A percentile compares a stretch with the other conserved stretches of the same genome.
phyloP scores from a whole-genome alignment of 116 monocot species.

The Trichopus zeylanicus region DNA sequence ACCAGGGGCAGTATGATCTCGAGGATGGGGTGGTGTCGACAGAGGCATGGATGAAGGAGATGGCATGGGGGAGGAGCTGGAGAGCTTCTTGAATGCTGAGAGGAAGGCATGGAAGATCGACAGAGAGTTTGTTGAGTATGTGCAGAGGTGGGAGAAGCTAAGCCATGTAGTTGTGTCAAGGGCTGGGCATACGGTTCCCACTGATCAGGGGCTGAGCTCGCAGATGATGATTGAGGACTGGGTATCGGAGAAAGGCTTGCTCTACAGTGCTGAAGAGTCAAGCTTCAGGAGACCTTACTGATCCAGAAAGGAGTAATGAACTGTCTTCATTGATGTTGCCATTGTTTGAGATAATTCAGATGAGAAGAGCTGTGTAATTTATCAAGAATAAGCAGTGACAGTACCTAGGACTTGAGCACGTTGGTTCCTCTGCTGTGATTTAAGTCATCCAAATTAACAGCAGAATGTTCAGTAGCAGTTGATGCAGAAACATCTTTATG shows the following conservation, averaged over 20 bases:
- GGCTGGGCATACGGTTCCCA: constrained; percentile 66
- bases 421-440: too few species aligned
- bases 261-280: too few species aligned
- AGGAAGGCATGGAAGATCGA: constrained; percentile 39
- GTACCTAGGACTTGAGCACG: too few species aligned
- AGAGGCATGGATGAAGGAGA: constrained; percentile 70
- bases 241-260: constrained; percentile 46
- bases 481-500: too few species aligned
- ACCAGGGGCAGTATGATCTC: constrained; percentile 62
- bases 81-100: constrained; percentile 39
- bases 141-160: constrained; percentile 50
- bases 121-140: constrained; percentile 43
- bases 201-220: constrained; percentile 46
- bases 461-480: too few species aligned
- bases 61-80: constrained; percentile 63
- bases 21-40: constrained; percentile 64
- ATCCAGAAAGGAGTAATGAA: too few species aligned
- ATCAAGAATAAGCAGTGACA: too few species aligned
- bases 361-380: too few species aligned
- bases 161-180: constrained; percentile 47
- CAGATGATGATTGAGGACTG: constrained; percentile 83
- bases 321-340: too few species aligned
- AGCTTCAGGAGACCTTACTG: too few species aligned
- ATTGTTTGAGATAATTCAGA: too few species aligned
- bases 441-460: too few species aligned